Percentiles rank a stretch among this genome's conserved stretches.
phyloP scores from a whole-genome alignment of 257 asterid species.

The Galeopsis tetrahit region DNA sequence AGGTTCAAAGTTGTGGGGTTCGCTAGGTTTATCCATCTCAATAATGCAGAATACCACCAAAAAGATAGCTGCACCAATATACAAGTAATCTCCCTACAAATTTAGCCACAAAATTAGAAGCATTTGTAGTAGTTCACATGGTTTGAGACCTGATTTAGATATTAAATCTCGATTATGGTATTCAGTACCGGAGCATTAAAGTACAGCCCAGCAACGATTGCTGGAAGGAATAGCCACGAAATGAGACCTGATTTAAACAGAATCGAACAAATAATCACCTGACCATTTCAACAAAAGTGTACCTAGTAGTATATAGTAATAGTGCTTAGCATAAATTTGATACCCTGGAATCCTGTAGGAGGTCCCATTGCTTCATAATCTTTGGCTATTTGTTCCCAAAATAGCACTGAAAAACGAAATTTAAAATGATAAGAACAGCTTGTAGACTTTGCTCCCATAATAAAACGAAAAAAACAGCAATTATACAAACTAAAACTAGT shows the following conservation, averaged over 20 bases:
- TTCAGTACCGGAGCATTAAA: slow-evolving; percentile 66
- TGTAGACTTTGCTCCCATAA: too few relatives aligned
- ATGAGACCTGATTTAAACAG: slow-evolving; percentile 56
- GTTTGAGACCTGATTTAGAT: too few relatives aligned
- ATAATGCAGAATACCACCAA: slow-evolving; percentile 65
- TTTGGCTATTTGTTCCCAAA: slow-evolving; percentile 77
- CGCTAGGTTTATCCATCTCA: slow-evolving; percentile 91
- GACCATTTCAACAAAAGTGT: background rate
- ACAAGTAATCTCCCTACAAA: slow-evolving; percentile 81
- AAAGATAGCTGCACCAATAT: slow-evolving; percentile 79
- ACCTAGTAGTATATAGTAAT: background rate
- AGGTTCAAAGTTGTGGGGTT: slow-evolving; percentile 90
- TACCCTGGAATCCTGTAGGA: slow-evolving; percentile 93
- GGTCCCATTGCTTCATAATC: slow-evolving; percentile 82
- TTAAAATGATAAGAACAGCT: too few relatives aligned
- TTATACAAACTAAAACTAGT: too few relatives aligned
- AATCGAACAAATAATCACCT: background rate
- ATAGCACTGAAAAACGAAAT: slow-evolving; percentile 27
- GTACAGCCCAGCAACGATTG: slow-evolving; percentile 75
- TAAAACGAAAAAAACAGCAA: too few relatives aligned
- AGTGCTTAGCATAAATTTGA: background rate
- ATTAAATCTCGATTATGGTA: background rate
- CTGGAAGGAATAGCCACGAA: slow-evolving; percentile 85
- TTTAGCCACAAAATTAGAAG: background rate
- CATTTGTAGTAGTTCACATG: background rate